Conservation (phyloP, 2,329 filamentous ascomycete species). For the Sporothrix phasma region DNA sequence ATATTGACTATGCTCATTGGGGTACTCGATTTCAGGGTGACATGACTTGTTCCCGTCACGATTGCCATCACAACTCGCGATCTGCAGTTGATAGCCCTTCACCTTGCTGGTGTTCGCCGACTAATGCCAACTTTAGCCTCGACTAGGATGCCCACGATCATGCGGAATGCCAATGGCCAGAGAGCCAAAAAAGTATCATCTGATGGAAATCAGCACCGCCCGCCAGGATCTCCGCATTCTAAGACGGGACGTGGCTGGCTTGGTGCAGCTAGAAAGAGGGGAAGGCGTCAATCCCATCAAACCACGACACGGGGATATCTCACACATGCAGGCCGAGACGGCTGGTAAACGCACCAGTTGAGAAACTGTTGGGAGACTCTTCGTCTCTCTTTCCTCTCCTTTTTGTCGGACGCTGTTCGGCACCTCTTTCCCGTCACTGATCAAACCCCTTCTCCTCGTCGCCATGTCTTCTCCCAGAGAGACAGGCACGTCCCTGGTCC, state of each 20-base stretch:
- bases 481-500: neutral
- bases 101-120: neutral
- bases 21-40: too few relatives aligned
- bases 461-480: neutral
- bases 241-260: constrained; percentile 1
- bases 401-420: neutral
- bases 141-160: neutral
- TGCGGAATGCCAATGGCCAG: neutral
- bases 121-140: too few relatives aligned
- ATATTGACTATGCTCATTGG: too few relatives aligned
- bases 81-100: neutral
- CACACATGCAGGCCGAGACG: constrained; percentile 1
- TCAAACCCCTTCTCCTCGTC: neutral
- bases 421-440: neutral
- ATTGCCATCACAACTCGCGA: neutral
- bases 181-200: constrained; percentile 1
- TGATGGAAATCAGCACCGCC: neutral
- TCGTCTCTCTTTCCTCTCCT: neutral
- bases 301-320: neutral
- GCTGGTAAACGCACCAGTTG: neutral
- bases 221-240: constrained; percentile 4
- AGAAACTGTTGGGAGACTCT: neutral
- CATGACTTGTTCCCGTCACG: too few relatives aligned
- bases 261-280: neutral
- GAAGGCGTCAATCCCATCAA: neutral